phyloP scores from a whole-genome alignment of 1,284 basidiomycete species.

The Pterulicium gracile region DNA sequence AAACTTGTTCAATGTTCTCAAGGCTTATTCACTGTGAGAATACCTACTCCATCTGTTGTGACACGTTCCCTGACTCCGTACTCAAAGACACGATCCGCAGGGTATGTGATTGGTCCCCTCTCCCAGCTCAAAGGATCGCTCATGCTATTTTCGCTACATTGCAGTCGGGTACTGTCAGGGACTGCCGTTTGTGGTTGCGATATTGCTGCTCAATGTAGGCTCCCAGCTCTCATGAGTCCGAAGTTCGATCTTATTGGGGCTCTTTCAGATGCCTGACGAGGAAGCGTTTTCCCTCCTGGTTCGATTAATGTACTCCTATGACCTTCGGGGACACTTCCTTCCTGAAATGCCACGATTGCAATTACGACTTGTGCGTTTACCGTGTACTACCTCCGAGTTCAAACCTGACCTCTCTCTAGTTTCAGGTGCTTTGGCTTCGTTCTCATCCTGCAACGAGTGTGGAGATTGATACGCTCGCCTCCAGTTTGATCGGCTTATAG shows the following conservation, averaged over 20 bases:
- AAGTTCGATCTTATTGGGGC: too few species aligned
- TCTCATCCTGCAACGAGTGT: too few species aligned
- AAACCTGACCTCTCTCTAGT: slow-evolving; percentile 22
- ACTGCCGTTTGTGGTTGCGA: slow-evolving; percentile 90
- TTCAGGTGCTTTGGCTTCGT: slow-evolving; percentile 27
- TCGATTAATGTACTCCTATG: slow-evolving; percentile 97
- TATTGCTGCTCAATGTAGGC: slow-evolving; percentile 81
- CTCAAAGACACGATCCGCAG: slow-evolving; percentile 64
- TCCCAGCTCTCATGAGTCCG: too few species aligned
- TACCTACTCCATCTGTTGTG: slow-evolving; percentile 4
- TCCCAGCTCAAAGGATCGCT: background rate
- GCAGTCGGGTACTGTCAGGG: slow-evolving; percentile 97
- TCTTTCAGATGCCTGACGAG: slow-evolving; percentile 92
- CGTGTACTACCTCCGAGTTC: slow-evolving; percentile 4
- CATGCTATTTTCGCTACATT: background rate
- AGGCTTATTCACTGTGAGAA: slow-evolving; percentile 83
- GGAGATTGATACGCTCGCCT: slow-evolving; percentile 11
- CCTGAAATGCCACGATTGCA: slow-evolving; percentile 98
- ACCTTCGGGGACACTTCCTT: slow-evolving; percentile 90
- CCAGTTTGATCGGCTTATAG: slow-evolving; percentile 88
- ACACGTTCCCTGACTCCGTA: slow-evolving; percentile 10
- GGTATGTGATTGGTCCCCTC: background rate
- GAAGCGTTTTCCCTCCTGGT: slow-evolving; percentile 96
- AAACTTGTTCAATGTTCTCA: slow-evolving; percentile 46
- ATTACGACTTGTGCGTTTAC: slow-evolving; percentile 61